phyloP scores from a whole-genome alignment of 2,329 filamentous ascomycete genomes.

The Nothopassalora personata region DNA sequence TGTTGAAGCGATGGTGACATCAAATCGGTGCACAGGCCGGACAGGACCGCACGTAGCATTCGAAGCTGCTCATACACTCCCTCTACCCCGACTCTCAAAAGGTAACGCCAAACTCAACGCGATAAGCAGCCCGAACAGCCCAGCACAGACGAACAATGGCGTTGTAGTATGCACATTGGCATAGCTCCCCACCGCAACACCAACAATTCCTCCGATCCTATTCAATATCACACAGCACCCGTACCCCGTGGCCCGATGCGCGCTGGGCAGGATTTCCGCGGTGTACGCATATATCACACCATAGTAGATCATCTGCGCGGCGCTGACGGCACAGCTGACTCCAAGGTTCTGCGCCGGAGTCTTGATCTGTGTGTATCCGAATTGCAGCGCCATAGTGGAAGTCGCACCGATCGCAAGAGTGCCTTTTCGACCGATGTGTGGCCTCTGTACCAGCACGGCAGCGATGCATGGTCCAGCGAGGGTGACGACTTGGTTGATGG shows the following conservation, averaged over 20 bases:
- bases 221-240: conserved; percentile 25
- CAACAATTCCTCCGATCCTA: conserved; percentile 24
- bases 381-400: conserved; percentile 23
- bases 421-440: conserved; percentile 20
- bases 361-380: conserved; percentile 26
- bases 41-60: too few species aligned
- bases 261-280: conserved; percentile 68
- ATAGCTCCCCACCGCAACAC: conserved; percentile 25
- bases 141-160: conserved; percentile 26
- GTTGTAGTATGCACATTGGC: conserved; percentile 25
- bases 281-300: conserved; percentile 73
- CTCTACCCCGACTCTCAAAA: conserved; percentile 24
- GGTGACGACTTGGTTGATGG: conserved; percentile 61
- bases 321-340: conserved; percentile 20
- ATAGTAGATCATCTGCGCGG: conserved; percentile 55
- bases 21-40: too few species aligned
- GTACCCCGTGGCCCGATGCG: conserved; percentile 61
- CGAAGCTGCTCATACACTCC: background rate
- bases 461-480: conserved; percentile 59
- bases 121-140: conserved; percentile 24
- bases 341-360: conserved; percentile 26
- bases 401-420: conserved; percentile 23
- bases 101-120: conserved; percentile 24
- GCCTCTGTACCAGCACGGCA: conserved; percentile 20
- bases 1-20: too few species aligned